Base-by-base conservation (phyloP, 768 basidiomycete genomes). In the Leccinum variicolor region DNA sequence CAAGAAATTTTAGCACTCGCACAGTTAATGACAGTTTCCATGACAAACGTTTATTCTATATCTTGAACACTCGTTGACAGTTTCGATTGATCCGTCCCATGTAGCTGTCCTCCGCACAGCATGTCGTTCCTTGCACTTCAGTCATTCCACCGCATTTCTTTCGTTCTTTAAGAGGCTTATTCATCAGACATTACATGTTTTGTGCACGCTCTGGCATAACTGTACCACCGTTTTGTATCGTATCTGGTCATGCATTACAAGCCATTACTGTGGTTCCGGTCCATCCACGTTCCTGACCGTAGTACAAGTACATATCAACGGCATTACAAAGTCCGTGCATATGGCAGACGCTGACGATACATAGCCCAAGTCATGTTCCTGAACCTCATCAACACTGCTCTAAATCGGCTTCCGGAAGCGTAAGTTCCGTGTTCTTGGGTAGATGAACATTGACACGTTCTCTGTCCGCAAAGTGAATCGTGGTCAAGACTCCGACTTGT, bases 201-300 rank as follows among this genome's bases (percentile, higher is more conserved):
- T 53, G 45, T 43, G 28, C 28, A 53, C 50, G n/a, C 14, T 46
- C 41, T 49, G 28, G 25, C 34, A 50, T 39, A 29, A 50, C 15
- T 33, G 28, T 55, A n/a, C 19, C 19, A 50, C 69, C 58, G 57
- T 25, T 64, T 66, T 61, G 67, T 67, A 59, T 53, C 23, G 46
- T 50, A 53, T 53, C 23, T 48, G 14, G 45, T 36, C 52, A 47
- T 19, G 39, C 29, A 46, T 53, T n/a, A 33, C 13, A 43, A 49
- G 19, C 29, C 26, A 51, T 52, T 15, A 39, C 19, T 53, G 31
- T 58, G 48, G 55, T 53, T 56, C 21, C 2, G 26, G 36, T 36
- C 47, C 31, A 46, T 53, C 23, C 26, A 10, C 2, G 15, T 19
- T 21, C 31, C n/a, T 41, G 34, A 47, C 28, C 36, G 36, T 45